Evolutionary conservation across 1,139 yeast species (phyloP).

Genomic region (Yarrowia galli): DNA sequence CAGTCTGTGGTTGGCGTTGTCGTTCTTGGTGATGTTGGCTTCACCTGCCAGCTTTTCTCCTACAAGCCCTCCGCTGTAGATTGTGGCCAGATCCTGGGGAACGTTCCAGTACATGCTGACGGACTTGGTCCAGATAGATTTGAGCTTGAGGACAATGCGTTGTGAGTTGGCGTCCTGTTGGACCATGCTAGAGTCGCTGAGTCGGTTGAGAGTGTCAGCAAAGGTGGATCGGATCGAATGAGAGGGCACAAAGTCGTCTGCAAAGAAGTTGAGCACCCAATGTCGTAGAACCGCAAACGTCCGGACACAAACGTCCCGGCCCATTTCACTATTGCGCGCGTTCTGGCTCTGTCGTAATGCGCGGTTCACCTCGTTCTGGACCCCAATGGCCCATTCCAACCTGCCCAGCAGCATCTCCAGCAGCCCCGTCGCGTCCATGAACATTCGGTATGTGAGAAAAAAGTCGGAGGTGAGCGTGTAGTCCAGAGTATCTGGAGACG

Average conservation of each 20-base stretch:
- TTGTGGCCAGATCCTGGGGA: conserved; percentile 41
- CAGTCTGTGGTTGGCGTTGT: conserved; percentile 8
- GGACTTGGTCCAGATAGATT: conserved; percentile 51
- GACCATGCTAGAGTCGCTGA: conserved; percentile 47
- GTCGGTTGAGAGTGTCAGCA: conserved; percentile 47
- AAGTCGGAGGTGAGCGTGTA: conserved; percentile 83
- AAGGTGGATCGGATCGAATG: conserved; percentile 48
- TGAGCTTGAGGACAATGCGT: conserved; percentile 51
- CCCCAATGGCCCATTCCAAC: conserved; percentile 70
- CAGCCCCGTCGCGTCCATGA: conserved; percentile 63
- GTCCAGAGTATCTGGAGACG: conserved; percentile 80
- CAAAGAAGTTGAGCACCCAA: conserved; percentile 71
- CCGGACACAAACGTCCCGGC: conserved; percentile 76
- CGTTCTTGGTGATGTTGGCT: no score
- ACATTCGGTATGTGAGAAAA: conserved; percentile 81
- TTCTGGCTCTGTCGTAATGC: conserved; percentile 49
- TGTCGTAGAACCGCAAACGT: conserved; percentile 88
- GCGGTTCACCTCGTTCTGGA: conserved; percentile 40
- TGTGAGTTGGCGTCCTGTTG: conserved; percentile 45
- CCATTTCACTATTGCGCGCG: conserved; percentile 52
- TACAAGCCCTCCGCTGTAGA: conserved; percentile 30
- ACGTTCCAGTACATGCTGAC: conserved; percentile 44
- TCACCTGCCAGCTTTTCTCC: neutral
- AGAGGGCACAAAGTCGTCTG: conserved; percentile 54
- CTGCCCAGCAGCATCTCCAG: conserved; percentile 69